phyloP scores from a whole-genome alignment of 1,139 yeast species.

The Yamadazyma spencermartinsiae region DNA sequence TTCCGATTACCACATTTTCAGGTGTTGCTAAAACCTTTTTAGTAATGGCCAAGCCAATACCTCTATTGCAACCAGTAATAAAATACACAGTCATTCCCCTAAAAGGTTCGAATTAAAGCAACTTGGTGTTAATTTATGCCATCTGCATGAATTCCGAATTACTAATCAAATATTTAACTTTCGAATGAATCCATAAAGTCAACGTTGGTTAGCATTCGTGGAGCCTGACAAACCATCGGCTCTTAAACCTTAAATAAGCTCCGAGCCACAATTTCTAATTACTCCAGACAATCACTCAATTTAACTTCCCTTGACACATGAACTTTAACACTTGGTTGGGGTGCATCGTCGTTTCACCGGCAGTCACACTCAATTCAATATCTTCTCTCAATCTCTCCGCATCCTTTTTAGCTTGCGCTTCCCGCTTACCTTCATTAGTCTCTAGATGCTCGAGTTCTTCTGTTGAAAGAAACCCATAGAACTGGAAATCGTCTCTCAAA shows the following conservation, averaged over 20 bases:
- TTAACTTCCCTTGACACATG: constrained; percentile 37
- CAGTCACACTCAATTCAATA: constrained; percentile 28
- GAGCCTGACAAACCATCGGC: too few species aligned
- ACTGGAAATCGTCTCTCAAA: constrained; percentile 56
- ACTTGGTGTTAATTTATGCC: too few species aligned
- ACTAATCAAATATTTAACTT: too few species aligned
- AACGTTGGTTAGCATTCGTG: too few species aligned
- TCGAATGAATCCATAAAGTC: too few species aligned
- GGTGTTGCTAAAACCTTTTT: constrained; percentile 5
- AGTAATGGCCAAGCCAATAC: constrained; percentile 21
- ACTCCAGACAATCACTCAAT: too few species aligned
- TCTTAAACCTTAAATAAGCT: too few species aligned
- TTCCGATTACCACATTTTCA: constrained; percentile 25
- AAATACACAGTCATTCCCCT: constrained; percentile 11
- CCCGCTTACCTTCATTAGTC: constrained; percentile 42
- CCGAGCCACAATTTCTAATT: too few species aligned
- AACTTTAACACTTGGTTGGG: constrained; percentile 43
- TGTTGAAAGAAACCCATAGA: constrained; percentile 59
- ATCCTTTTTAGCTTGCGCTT: constrained; percentile 29
- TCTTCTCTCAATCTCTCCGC: constrained; percentile 28
- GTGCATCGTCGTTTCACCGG: constrained; percentile 32
- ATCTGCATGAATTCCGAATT: background rate
- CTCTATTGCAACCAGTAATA: constrained; percentile 26
- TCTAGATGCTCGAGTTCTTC: constrained; percentile 43
- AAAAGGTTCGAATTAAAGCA: too few species aligned